A percentile compares a stretch with the other conserved stretches of the same genome.
These are phyloP conservation scores for Acanthamoeba healyi DNA, from an alignment of 208 protist genomes.

Conservation along the genomic window DNA sequence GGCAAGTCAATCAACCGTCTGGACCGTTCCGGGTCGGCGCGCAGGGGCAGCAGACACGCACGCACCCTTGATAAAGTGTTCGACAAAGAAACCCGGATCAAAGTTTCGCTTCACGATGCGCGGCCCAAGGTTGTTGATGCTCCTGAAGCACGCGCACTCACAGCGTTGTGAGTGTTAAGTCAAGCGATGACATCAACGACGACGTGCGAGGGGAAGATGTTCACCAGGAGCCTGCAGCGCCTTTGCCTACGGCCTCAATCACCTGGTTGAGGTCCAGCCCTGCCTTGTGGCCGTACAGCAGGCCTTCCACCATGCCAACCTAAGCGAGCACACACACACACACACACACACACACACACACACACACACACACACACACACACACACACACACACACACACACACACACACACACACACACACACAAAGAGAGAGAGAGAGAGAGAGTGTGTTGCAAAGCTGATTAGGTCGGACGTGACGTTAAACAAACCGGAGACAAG, in stretches of 20 bases:
- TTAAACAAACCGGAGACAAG: too few species aligned
- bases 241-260: conserved; percentile 91
- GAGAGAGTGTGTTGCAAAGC: too few species aligned
- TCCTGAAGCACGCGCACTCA: conserved; percentile 77
- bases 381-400: too few species aligned
- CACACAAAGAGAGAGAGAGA: too few species aligned
- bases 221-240: conserved; percentile 40
- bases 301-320: conserved; percentile 94
- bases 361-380: too few species aligned
- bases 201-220: too few species aligned
- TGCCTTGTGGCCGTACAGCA: conserved; percentile 95
- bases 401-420: too few species aligned
- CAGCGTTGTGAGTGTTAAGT: background rate
- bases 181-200: too few species aligned
- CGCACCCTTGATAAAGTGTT: conserved; percentile 95
- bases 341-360: too few species aligned
- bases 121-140: conserved; percentile 94
- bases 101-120: conserved; percentile 95
- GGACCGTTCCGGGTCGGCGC: too few species aligned
- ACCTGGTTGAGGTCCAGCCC: conserved; percentile 92
- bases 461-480: too few species aligned
- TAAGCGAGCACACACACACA: background rate
- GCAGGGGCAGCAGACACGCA: background rate
- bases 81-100: conserved; percentile 95
- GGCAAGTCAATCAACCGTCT: too few species aligned